A percentile compares a stretch with the other conserved stretches of the same genome.
These are phyloP conservation scores for Xylaria palmicola DNA, from an alignment of 495 filamentous ascomycete genomes.

Conservation along the genomic window DNA sequence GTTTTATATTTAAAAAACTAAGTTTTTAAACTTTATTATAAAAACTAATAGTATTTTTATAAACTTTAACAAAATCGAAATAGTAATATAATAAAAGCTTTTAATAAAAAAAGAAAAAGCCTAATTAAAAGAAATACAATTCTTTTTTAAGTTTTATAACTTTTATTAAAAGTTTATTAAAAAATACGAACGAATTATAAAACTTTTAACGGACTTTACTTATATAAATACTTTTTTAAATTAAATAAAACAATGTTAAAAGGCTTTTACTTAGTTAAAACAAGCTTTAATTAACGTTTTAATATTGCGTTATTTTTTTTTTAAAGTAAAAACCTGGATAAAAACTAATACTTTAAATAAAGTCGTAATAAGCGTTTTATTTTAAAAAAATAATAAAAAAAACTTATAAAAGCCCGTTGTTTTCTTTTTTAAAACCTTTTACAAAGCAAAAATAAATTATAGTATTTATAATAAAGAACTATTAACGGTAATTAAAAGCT, in stretches of 20 bases:
- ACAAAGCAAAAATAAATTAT: background rate
- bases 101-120: background rate
- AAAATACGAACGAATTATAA: slow-evolving; percentile 9
- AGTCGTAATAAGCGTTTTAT: background rate
- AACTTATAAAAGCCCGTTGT: background rate
- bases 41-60: background rate
- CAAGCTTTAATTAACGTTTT: background rate
- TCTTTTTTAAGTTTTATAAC: slow-evolving; percentile 19
- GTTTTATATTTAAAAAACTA: background rate
- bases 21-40: background rate
- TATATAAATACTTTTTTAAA: background rate
- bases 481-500: background rate
- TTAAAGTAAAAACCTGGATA: background rate
- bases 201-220: slow-evolving; percentile 2
- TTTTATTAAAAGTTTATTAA: slow-evolving; percentile 19
- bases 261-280: background rate
- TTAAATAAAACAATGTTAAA: background rate
- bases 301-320: background rate
- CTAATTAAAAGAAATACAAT: background rate
- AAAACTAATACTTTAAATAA: background rate
- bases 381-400: background rate
- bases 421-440: background rate
- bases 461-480: slow-evolving; percentile 1
- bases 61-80: background rate
- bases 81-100: background rate